These are phyloP conservation scores for Mycena rosella DNA, from an alignment of 768 basidiomycete genomes.

Conservation along the genomic window DNA sequence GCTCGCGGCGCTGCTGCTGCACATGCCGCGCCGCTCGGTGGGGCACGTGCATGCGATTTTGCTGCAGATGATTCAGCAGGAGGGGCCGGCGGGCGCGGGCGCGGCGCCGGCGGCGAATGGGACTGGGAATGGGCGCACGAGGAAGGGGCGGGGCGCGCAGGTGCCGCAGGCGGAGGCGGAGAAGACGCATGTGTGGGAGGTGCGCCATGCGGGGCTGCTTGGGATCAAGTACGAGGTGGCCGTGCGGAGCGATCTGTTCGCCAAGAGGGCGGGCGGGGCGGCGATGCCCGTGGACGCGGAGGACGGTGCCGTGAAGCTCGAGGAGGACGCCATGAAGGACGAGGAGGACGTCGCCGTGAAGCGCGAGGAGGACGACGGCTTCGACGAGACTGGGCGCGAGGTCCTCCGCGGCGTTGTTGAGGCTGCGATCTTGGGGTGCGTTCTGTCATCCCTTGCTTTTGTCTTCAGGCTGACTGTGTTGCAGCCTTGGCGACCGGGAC, in stretches of 20 bases:
- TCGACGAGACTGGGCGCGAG: conserved; percentile 59
- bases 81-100: conserved; percentile 73
- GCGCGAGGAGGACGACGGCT: conserved; percentile 44
- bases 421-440: conserved; percentile 91
- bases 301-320: conserved; percentile 30
- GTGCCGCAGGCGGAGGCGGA: conserved; percentile 46
- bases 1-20: conserved; percentile 87
- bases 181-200: conserved; percentile 89
- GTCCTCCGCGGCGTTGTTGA: conserved; percentile 88
- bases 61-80: conserved; percentile 94
- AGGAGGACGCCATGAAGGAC: conserved; percentile 41
- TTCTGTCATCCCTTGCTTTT: conserved; percentile 17
- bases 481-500: conserved; percentile 84
- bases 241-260: conserved; percentile 88
- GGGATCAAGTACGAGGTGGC: conserved; percentile 99
- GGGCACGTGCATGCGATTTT: conserved; percentile 86
- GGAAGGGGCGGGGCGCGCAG: conserved; percentile 3
- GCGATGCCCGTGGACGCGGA: conserved; percentile 30
- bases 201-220: conserved; percentile 96
- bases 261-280: conserved; percentile 44
- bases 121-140: conserved; percentile 38
- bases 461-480: conserved; percentile 13
- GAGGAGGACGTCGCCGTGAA: conserved; percentile 28
- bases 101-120: conserved; percentile 45
- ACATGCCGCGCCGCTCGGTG: conserved; percentile 88